These are phyloP conservation scores for Fonsecaea nubica DNA, from an alignment of 2,329 filamentous ascomycete genomes.

Conservation along the genomic window DNA sequence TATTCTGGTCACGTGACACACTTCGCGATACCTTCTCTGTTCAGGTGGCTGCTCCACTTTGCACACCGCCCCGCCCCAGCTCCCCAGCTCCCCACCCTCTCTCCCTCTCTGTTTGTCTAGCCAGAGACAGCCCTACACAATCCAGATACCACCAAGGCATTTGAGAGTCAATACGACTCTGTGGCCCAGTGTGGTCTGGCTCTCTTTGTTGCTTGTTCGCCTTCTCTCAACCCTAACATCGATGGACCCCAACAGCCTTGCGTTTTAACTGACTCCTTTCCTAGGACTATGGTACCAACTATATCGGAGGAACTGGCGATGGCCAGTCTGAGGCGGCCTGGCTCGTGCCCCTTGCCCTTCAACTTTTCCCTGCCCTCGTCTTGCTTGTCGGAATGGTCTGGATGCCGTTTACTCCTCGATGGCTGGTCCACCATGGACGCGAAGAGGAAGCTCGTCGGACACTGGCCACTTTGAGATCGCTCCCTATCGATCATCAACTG, in stretches of 20 bases:
- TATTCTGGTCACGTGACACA: background rate
- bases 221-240: too few relatives aligned
- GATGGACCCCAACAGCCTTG: too few relatives aligned
- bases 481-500: slow-evolving; percentile 32
- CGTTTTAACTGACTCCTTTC: slow-evolving; percentile 18
- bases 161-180: too few relatives aligned
- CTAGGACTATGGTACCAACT: slow-evolving; percentile 59
- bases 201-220: too few relatives aligned
- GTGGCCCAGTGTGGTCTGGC: too few relatives aligned
- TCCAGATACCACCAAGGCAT: too few relatives aligned
- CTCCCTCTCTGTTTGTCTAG: too few relatives aligned
- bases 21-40: too few relatives aligned
- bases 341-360: slow-evolving; percentile 69
- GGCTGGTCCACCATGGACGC: slow-evolving; percentile 73
- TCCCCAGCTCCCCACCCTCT: too few relatives aligned
- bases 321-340: slow-evolving; percentile 72
- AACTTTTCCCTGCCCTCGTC: slow-evolving; percentile 52
- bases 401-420: slow-evolving; percentile 64
- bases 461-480: slow-evolving; percentile 68
- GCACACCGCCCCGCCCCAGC: too few relatives aligned
- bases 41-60: too few relatives aligned
- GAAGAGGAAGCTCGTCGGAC: slow-evolving; percentile 71
- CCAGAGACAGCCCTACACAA: too few relatives aligned
- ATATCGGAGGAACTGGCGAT: slow-evolving; percentile 67
- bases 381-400: slow-evolving; percentile 49